Evolutionary conservation across 768 basidiomycete genomes (phyloP), one percentile per base, ranked within the genome.

Genomic region (Tricholoma sp.): DNA sequence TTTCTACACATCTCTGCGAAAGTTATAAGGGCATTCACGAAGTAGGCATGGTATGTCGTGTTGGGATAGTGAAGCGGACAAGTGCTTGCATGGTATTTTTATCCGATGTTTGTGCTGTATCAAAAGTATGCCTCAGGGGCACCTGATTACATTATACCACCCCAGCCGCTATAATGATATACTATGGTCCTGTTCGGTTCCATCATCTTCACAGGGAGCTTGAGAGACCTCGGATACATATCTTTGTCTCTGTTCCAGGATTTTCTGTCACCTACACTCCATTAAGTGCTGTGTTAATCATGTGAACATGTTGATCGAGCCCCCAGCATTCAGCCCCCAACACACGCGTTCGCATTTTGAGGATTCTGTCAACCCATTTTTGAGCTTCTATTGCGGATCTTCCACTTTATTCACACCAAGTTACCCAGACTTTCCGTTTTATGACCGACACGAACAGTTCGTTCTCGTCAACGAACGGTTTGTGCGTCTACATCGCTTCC

Each of bases 1-100:
- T 97, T 96, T 87, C 88, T 97, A 41, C 95, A 98, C 72, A 96
- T 97, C 71, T 89, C 92, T 45, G 93, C 94, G 64, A 96, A 96
- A 77, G 79, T 96, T 71, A 91, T 96, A 71, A 86, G 91, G 61
- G 84, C 85, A 47, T 92, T 96, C 73, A 88, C 91, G 62, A 94
- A 92, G 73, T 94, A 80, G 75, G 62, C 29, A 32, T 22, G 39
- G 22, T 43, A 43, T 19, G 37, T 47, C 55, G 54, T 32, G 32
- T 51, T 32, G 34, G 60, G 55, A 12, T 59, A 54, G 31, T 19
- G 3, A 51, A 45, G 54, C 29, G 57, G 43, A 59, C 46, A 46
- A 24, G 50, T 59, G 55, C 47, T 55, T 32, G 47, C 56, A 58
- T 57, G 70, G 70, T 72, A 72, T 71, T 69, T 70, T 59, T 59